A percentile compares a stretch with the other conserved stretches of the same genome.
Conservation (phyloP, 179 eudicot genomes). For the Beta corolliflora region DNA sequence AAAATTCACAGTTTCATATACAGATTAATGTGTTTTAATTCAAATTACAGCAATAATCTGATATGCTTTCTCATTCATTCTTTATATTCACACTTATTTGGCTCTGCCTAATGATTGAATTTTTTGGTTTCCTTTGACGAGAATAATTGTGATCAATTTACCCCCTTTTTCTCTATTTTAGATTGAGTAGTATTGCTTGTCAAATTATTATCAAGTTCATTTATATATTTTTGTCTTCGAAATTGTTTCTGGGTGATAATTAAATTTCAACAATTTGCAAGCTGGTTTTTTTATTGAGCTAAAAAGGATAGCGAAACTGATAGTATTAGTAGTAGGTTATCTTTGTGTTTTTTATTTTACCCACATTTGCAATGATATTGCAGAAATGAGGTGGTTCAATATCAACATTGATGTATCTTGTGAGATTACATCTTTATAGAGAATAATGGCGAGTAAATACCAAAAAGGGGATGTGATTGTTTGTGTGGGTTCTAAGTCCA, state of each 20-base stretch:
- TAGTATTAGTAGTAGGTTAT: not conserved
- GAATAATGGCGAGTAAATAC: conserved; percentile 40
- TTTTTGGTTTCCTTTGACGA: not conserved
- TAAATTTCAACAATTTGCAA: too few relatives aligned
- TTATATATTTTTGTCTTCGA: too few relatives aligned
- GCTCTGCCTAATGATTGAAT: not conserved
- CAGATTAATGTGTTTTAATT: too few relatives aligned
- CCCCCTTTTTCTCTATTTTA: not conserved
- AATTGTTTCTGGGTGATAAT: too few relatives aligned
- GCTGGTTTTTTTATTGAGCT: too few relatives aligned
- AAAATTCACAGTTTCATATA: not conserved
- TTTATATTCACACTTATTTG: not conserved
- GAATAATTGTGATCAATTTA: not conserved
- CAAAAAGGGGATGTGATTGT: conserved; percentile 46
- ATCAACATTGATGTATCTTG: conserved; percentile 27
- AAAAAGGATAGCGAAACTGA: too few relatives aligned
- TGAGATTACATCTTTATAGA: conserved; percentile 45
- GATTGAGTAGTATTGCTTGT: not conserved
- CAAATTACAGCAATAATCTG: too few relatives aligned
- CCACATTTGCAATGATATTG: conserved; percentile 12
- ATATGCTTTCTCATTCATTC: not conserved
- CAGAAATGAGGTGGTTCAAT: conserved; percentile 50
- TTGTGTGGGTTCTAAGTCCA: conserved; percentile 39
- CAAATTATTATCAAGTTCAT: not conserved
- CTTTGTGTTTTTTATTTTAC: conserved; percentile 6